Evolutionary conservation across 129 eudicot species (phyloP), one percentile per base, ranked within the genome.

Genomic region (Calendula officinalis): DNA sequence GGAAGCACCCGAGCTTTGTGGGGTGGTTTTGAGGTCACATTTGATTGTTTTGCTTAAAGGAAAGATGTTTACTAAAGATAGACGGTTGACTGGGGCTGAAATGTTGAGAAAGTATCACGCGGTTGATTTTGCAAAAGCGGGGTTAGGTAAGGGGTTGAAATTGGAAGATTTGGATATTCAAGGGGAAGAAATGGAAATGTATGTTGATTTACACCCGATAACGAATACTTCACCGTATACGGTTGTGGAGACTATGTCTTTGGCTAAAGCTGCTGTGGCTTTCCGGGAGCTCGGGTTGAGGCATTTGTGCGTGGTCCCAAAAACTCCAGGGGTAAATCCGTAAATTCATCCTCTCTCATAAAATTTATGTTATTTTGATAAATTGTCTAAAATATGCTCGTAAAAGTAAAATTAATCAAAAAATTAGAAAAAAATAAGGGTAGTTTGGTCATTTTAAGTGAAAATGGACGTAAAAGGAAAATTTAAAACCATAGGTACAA

Each of bases 1-100:
- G 36, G 86, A 82, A 39, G 83, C 95, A n/a, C 92, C 96, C 3
- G 97, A 88, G 45, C 51, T 94, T 43, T 83, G 95, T 64, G 99
- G 99, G 58, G 50, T 94, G 15, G 99, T 94, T 75, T 73, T 94
- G 81, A 83, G 97, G 83, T 81, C 97, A 35, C 99, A 94, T 70
- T 72, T 94, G 72, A 83, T 94, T 27, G 96, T 89, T 58, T 76
- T 94, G 82, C 95, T 94, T 33, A 83, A 83, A 48, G 90, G 87
- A 30, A 94, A 83, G 76, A 83, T 62, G 33, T 83, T 82, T 52
- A 60, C 84, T 0, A 77, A 81, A 67, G 71, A 75, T 14, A 79
- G 66, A 56, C 70, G 66, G 17, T 72, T 72, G 72, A 69, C 75
- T 5, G 92, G 92, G 8, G 51, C 77, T 1, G 84, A 83, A 43